Base-by-base conservation (phyloP, 2,329 filamentous ascomycete genomes). In the Phoma sp. region DNA sequence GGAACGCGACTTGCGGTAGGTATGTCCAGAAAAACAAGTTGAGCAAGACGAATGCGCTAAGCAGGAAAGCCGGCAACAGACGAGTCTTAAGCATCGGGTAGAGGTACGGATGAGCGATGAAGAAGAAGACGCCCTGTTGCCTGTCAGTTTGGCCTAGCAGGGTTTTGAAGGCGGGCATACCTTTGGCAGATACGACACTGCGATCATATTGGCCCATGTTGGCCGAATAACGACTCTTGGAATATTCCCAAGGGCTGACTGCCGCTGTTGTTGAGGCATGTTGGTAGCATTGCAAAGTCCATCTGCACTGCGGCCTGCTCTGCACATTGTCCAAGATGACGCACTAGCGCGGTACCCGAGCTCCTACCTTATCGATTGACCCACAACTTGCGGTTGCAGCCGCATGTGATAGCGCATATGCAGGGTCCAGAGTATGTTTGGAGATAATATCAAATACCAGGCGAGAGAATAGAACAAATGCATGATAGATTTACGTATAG, bases 21-120 rank as follows among this genome's bases (percentile, higher is more conserved):
- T 96, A 98, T 1, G 91, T 82, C 75, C 95, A 96, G 11, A 91
- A 81, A 75, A 98, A 98, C 17, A 98, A 85, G 17, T 96, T 80
- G n/a, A 87, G 79, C 58, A 96, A 91, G 12, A 97, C 89, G 48
- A 95, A 85, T 12, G 88, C 79, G 0, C 93, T 96, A 11, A 97
- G 87, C 12, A 97, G 78, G 2, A 90, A 84, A 23, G 96, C 83
- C 0, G 93, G 93, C 0, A 98, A 76, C 2, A 99, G 80, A 14
- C 93, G 87, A 20, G 89, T 82, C 52, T 85, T 80, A 61, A 96
- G 89, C 1, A 97, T 83, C 20, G 93, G 92, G 76, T 89, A 96
- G 61, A 95, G 89, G 65, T 90, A 92, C 18, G 85, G 87, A 71
- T 93, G 90, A 26, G 83, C 81, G 43, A 85, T 62, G 75, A 96